phyloP scores from a whole-genome alignment of 768 basidiomycete species.

The Boletus sensibilis region DNA sequence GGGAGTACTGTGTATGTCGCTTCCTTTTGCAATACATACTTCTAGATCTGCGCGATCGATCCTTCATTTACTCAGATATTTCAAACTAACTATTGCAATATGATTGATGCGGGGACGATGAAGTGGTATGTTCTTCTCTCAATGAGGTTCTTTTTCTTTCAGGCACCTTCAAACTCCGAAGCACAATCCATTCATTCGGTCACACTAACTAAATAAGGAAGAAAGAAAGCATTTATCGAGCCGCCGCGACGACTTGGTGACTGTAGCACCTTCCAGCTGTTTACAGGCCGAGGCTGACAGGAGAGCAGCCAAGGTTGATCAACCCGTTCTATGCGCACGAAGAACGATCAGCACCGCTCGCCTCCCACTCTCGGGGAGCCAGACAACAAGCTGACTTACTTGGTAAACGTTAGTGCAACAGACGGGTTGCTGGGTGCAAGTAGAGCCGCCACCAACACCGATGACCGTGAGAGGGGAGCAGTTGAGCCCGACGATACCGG shows the following conservation, averaged over 20 bases:
- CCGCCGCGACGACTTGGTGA: background rate
- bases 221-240: background rate
- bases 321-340: conserved; percentile 3
- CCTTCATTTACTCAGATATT: background rate
- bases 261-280: background rate
- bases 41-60: background rate
- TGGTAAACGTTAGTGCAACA: conserved; percentile 11
- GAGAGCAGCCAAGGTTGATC: conserved; percentile 17
- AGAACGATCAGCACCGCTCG: background rate
- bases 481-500: conserved; percentile 2
- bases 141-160: background rate
- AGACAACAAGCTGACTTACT: background rate
- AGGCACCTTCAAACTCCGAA: background rate
- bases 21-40: background rate
- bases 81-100: background rate
- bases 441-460: background rate
- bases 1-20: background rate
- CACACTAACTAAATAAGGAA: background rate
- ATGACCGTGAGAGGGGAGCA: conserved; percentile 2
- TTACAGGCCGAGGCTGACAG: conserved; percentile 10
- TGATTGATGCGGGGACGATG: background rate
- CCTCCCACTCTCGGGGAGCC: no score
- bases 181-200: background rate
- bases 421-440: conserved; percentile 15
- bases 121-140: background rate